Conservation (phyloP, 768 basidiomycete species). For the Daedaleopsis nitida region DNA sequence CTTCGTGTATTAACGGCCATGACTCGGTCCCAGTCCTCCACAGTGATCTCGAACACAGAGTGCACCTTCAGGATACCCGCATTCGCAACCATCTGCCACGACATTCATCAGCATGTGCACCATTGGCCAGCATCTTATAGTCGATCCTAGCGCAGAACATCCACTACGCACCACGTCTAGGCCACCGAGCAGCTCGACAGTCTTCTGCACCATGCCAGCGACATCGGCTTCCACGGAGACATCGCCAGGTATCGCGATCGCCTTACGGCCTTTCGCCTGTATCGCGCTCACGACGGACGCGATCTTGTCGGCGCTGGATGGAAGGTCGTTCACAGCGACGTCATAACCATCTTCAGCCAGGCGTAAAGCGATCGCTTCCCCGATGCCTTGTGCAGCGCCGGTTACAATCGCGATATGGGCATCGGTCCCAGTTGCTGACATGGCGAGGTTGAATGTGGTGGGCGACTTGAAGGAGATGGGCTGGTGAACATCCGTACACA, state of each 20-base stretch:
- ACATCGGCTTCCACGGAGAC: constrained; percentile 46
- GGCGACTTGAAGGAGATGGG: no score
- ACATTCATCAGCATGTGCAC: not conserved
- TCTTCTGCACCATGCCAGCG: constrained; percentile 37
- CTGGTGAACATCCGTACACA: no score
- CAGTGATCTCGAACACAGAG: constrained; percentile 11
- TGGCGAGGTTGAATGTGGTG: no score
- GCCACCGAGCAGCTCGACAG: constrained; percentile 37
- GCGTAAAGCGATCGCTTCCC: constrained; percentile 27
- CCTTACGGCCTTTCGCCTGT: constrained; percentile 24
- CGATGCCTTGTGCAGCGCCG: constrained; percentile 33
- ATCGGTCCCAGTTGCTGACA: no score
- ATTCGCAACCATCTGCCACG: constrained; percentile 30
- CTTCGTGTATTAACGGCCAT: constrained; percentile 37
- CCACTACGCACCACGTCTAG: constrained; percentile 47
- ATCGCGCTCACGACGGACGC: constrained; percentile 22
- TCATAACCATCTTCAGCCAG: constrained; percentile 32
- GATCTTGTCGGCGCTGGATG: constrained; percentile 15
- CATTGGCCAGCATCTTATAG: not conserved
- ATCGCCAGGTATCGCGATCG: constrained; percentile 37
- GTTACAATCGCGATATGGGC: constrained; percentile 30
- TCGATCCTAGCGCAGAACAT: no score
- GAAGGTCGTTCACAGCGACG: constrained; percentile 22
- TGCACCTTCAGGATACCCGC: constrained; percentile 22
- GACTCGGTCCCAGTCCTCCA: constrained; percentile 16